Conservation (phyloP, 2,329 filamentous ascomycete genomes). For the Tolypocladium ophioglossoides region DNA sequence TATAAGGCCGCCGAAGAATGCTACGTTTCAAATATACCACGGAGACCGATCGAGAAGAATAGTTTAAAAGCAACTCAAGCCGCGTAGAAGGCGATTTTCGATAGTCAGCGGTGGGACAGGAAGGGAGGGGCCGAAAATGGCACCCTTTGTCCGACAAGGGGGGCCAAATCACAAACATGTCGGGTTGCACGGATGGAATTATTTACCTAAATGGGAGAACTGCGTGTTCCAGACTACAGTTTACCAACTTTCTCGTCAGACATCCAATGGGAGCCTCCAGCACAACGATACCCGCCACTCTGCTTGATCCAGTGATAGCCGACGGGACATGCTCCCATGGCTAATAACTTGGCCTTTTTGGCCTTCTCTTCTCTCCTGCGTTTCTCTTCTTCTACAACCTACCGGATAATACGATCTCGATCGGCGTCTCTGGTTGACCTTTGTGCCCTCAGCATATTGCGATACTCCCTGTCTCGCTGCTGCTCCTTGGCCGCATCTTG, state of each 20-base stretch:
- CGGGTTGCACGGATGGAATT: no score
- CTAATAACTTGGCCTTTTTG: constrained; percentile 36
- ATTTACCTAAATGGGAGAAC: no score
- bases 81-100: no score
- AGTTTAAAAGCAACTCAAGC: no score
- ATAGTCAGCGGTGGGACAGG: no score
- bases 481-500: constrained; percentile 31
- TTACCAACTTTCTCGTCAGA: constrained; percentile 6
- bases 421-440: constrained; percentile 17
- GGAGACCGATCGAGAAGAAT: no score
- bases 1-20: no score
- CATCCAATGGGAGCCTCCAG: constrained; percentile 45
- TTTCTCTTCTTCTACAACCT: constrained; percentile 27
- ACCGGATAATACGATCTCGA: constrained; percentile 23
- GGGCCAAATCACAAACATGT: no score
- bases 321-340: constrained; percentile 43
- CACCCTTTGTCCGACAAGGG: no score
- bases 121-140: no score
- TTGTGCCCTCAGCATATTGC: constrained; percentile 19
- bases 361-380: constrained; percentile 25
- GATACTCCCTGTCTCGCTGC: constrained; percentile 25
- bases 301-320: constrained; percentile 56
- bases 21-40: no score
- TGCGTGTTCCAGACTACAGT: no score
- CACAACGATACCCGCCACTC: constrained; percentile 47